Conservation (phyloP, 1,139 yeast genomes). For the Kodamaea suecica region DNA sequence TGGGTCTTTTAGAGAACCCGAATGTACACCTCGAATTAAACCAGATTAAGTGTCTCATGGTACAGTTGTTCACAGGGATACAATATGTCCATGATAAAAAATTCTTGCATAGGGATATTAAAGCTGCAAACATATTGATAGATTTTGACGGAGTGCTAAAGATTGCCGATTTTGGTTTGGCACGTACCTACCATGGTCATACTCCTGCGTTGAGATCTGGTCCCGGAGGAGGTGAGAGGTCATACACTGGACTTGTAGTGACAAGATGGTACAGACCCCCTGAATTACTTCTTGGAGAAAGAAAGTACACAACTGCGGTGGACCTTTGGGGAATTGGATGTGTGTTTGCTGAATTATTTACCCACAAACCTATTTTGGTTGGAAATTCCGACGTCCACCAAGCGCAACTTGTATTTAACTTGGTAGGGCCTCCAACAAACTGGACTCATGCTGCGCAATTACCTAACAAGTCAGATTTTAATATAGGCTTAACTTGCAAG, state of each 20-base stretch:
- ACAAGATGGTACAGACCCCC: conserved; percentile 99
- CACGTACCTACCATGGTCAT: conserved; percentile 72
- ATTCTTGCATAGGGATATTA: conserved; percentile 85
- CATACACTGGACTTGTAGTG: conserved; percentile 88
- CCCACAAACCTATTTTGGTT: conserved; percentile 74
- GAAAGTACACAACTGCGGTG: conserved; percentile 85
- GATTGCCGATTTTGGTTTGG: conserved; percentile 87
- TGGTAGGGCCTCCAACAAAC: conserved; percentile 76
- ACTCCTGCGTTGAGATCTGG: conserved; percentile 55
- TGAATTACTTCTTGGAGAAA: conserved; percentile 81
- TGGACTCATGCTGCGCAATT: conserved; percentile 67
- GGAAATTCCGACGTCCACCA: conserved; percentile 92
- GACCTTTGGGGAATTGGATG: conserved; percentile 98
- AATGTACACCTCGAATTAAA: conserved; percentile 55
- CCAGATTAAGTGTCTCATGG: conserved; percentile 81
- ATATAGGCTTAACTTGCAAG: conserved; percentile 45
- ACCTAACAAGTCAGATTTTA: conserved; percentile 54
- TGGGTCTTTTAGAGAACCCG: conserved; percentile 89
- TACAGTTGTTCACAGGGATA: conserved; percentile 74
- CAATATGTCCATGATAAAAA: conserved; percentile 74
- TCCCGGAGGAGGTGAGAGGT: conserved; percentile 73
- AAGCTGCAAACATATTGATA: conserved; percentile 86
- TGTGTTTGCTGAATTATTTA: conserved; percentile 88
- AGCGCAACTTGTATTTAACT: conserved; percentile 72
- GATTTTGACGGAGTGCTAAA: conserved; percentile 75